These are phyloP conservation scores for Porphyrellus cyaneotinctus DNA, from an alignment of 768 basidiomycete genomes.

Conservation along the genomic window DNA sequence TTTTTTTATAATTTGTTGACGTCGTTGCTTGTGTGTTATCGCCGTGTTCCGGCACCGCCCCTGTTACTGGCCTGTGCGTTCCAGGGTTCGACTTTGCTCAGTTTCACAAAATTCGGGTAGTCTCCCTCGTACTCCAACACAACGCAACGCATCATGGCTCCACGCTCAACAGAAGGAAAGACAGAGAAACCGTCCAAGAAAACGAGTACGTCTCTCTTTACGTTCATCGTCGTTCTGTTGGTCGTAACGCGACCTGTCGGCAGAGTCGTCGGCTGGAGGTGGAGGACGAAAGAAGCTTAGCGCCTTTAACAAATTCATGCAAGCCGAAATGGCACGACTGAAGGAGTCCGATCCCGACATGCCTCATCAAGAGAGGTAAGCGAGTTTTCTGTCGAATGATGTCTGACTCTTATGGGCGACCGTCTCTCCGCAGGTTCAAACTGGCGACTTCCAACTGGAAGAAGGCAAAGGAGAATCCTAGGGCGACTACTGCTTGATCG, in stretches of 20 bases:
- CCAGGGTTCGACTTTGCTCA: conserved; percentile 15
- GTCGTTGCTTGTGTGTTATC: neutral
- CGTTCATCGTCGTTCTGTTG: conserved; percentile 11
- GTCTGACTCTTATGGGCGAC: neutral
- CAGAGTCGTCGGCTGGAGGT: conserved; percentile 48
- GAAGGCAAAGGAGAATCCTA: conserved; percentile 64
- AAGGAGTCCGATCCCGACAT: conserved; percentile 73
- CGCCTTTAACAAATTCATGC: conserved; percentile 78
- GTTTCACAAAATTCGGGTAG: conserved; percentile 9
- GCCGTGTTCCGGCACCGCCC: conserved; percentile 20
- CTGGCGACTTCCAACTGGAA: conserved; percentile 76
- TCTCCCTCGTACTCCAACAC: conserved; percentile 8
- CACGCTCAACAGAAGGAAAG: conserved; percentile 38
- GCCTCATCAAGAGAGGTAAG: conserved; percentile 67
- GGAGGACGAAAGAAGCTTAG: conserved; percentile 60
- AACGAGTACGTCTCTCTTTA: conserved; percentile 38
- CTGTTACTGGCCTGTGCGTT: conserved; percentile 31
- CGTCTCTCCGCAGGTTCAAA: conserved; percentile 51
- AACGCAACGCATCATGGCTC: conserved; percentile 46
- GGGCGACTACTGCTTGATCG: conserved; percentile 29
- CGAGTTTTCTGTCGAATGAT: neutral
- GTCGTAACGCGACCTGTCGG: conserved; percentile 27
- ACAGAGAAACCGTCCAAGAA: conserved; percentile 52
- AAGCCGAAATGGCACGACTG: conserved; percentile 73
- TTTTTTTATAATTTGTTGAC: conserved; percentile 7